A percentile compares a stretch with the other conserved stretches of the same genome.
Evolutionary conservation across 2,329 filamentous ascomycete genomes (phyloP).

Genomic region (Plenodomus lindquistii): DNA sequence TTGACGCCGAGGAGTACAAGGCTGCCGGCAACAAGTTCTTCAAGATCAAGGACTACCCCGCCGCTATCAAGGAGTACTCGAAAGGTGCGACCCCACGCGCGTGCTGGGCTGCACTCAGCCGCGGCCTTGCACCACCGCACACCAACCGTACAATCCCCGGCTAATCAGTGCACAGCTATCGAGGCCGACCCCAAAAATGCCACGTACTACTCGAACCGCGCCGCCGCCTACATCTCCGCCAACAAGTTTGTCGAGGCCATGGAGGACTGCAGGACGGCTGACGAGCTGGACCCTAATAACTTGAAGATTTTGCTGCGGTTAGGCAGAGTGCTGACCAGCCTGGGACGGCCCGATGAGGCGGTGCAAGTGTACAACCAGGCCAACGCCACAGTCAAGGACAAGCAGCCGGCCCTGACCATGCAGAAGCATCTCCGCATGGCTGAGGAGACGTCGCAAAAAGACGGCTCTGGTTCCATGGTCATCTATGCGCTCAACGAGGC

Average conservation of each 20-base stretch:
- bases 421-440: conserved; percentile 78
- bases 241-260: conserved; percentile 78
- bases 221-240: conserved; percentile 90
- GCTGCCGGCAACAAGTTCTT: conserved; percentile 93
- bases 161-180: conserved; percentile 66
- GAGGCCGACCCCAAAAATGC: conserved; percentile 82
- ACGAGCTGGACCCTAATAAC: conserved; percentile 82
- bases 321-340: conserved; percentile 83
- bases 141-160: conserved; percentile 14
- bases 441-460: conserved; percentile 72
- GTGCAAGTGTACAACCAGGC: conserved; percentile 81
- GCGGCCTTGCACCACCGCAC: conserved; percentile 13
- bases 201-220: conserved; percentile 92
- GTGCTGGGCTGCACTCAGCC: not conserved
- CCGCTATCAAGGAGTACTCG: conserved; percentile 89
- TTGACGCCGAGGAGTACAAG: conserved; percentile 92
- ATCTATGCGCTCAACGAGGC: conserved; percentile 90
- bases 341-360: conserved; percentile 87
- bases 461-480: conserved; percentile 86
- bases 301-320: conserved; percentile 85
- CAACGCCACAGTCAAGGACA: conserved; percentile 82
- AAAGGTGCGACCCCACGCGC: conserved; percentile 68
- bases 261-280: conserved; percentile 81
- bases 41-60: conserved; percentile 87
- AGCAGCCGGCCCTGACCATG: conserved; percentile 82